Evolutionary conservation across 176 grass and related monocot species (phyloP), one percentile per base, ranked within the genome.

Genomic region (Chrysopogon serrulatus): DNA sequence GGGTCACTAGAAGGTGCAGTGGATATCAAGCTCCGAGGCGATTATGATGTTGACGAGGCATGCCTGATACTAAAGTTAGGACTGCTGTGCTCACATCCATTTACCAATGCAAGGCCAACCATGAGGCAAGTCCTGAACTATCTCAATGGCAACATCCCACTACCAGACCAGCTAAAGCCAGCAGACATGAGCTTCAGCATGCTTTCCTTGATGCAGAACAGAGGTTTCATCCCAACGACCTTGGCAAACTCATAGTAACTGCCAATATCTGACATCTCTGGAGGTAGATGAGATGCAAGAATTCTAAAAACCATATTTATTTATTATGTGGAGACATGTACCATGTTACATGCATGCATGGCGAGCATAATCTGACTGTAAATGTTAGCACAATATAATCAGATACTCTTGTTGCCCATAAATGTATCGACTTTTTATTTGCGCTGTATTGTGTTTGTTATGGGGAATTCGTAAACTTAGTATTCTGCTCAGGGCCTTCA

Each of bases 21-120:
- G n/a, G 85, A 87, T 75, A 6, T 21, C 16, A 87, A n/a, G 36
- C 76, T 87, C 21, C 53, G 60, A 49, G 60, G 62, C 17, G 45
- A n/a, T 0, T 69, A 69, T 16, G 23, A 69, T 69, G 35, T 14
- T 69, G 35, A 41, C 2, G 36, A 69, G 66, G 66, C 82, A 43
- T 64, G 78, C 37, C 40, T 90, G 56, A 49, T 86, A 62, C 78
- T 90, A 2, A 83, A 86, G 65, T 31, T 90, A 33, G 88, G 84
- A 26, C 8, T 90, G n/a, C 10, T 86, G 16, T 90, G 84, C 31
- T 78, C 77, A 7, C 88, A 90, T 2, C 80, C 88, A 2, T 51
- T 61, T 10, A 79, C 72, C 0, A 31, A 37, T 51, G 23, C 31
- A 8, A 86, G 88, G 65, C 88, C 88, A 23, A 77, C 39, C 6